These are phyloP conservation scores for Fennellomyces sp. DNA, from an alignment of 371 early-diverging fungal genomes.

Conservation along the genomic window DNA sequence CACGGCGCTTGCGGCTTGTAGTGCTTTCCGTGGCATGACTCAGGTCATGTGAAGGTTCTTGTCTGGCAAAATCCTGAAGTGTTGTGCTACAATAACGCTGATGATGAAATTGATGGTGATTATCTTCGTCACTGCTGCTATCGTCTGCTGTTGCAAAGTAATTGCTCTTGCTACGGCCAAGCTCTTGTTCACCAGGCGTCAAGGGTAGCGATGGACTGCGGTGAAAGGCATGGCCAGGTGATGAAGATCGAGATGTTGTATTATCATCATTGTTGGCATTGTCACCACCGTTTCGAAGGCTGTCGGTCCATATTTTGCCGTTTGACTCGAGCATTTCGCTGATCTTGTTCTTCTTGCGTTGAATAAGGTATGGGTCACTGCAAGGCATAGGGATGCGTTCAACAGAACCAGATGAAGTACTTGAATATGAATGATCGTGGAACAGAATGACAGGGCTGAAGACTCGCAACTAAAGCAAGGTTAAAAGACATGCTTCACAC, in stretches of 20 bases:
- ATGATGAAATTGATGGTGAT: neutral
- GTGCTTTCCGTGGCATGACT: neutral
- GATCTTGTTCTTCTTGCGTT: conserved; percentile 12
- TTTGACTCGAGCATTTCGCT: conserved; percentile 20
- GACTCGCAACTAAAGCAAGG: conserved; percentile 17
- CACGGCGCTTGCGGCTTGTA: conserved; percentile 36
- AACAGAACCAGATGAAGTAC: neutral
- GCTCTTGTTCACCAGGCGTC: conserved; percentile 17
- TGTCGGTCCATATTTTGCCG: conserved; percentile 16
- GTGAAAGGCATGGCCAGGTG: neutral
- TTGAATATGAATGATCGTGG: conserved; percentile 14
- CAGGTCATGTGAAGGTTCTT: conserved; percentile 20
- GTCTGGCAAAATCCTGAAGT: conserved; percentile 5
- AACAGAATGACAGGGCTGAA: conserved; percentile 27
- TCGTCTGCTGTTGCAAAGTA: conserved; percentile 7
- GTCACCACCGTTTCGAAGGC: neutral
- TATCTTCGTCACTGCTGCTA: conserved; percentile 6
- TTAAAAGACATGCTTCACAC: neutral
- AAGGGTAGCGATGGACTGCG: conserved; percentile 16
- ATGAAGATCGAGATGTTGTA: conserved; percentile 3
- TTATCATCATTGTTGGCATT: neutral
- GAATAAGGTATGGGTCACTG: conserved; percentile 7
- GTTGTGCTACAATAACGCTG: conserved; percentile 6
- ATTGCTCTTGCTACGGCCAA: neutral
- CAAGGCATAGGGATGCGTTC: conserved; percentile 3